Conservation (phyloP, 768 basidiomycete species). For the Udeniomyces megalosporus region DNA sequence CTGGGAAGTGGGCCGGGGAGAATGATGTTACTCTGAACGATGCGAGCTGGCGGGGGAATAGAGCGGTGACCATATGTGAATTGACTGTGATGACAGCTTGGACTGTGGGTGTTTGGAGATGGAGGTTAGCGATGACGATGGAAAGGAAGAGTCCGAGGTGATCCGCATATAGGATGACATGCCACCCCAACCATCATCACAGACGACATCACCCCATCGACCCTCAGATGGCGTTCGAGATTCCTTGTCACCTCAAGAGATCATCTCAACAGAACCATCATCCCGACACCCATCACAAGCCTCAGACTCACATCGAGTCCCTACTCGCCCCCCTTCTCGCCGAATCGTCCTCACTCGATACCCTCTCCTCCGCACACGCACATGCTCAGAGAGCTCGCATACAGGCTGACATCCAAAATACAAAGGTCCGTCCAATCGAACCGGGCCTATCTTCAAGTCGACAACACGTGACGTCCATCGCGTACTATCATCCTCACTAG, state of each 20-base stretch:
- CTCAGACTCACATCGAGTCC: background rate
- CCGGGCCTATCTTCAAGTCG: background rate
- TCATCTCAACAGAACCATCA: background rate
- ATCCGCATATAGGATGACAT: background rate
- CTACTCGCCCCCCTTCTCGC: slow-evolving; percentile 1
- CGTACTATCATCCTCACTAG: background rate
- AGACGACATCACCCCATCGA: no score
- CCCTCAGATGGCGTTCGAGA: slow-evolving; percentile 11
- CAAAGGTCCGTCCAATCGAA: background rate
- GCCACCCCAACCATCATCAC: background rate
- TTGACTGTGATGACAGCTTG: background rate
- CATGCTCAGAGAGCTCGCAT: background rate
- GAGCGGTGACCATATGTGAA: background rate
- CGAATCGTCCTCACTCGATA: background rate
- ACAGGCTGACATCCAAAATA: background rate
- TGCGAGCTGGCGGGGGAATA: no score
- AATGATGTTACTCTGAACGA: no score
- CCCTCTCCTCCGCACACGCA: background rate
- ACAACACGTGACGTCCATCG: no score
- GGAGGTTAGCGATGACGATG: background rate
- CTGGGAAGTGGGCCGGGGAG: no score
- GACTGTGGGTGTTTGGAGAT: background rate
- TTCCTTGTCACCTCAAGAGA: slow-evolving; percentile 11
- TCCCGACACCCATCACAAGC: background rate
- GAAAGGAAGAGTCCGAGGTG: no score